phyloP scores from a whole-genome alignment of 306 rosid genomes.

The Medicago ruthenica region DNA sequence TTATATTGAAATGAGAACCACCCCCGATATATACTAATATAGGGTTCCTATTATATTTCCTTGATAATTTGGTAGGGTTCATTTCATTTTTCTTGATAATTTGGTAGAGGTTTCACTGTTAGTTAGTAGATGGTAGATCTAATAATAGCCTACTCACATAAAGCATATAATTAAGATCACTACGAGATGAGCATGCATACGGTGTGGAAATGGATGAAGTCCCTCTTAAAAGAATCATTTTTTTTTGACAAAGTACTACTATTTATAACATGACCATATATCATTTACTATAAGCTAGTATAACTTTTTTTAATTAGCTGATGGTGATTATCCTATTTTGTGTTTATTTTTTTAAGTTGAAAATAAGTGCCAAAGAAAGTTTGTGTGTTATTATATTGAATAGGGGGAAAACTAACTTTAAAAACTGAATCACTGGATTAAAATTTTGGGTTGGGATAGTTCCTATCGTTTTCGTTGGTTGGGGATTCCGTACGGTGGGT shows the following conservation, averaged over 20 bases:
- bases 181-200: constrained; percentile 62
- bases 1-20: no score
- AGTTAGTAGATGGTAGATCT: constrained; percentile 55
- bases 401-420: background rate
- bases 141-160: constrained; percentile 51
- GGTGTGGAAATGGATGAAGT: constrained; percentile 41
- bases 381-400: background rate
- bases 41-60: no score
- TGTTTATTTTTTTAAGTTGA: constrained; percentile 15
- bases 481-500: constrained; percentile 47
- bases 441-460: constrained; percentile 32
- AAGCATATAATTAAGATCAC: constrained; percentile 41
- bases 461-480: constrained; percentile 38
- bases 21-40: background rate
- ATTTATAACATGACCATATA: constrained; percentile 41
- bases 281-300: constrained; percentile 32
- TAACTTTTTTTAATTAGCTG: constrained; percentile 11
- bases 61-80: no score
- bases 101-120: constrained; percentile 32
- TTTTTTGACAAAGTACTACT: background rate
- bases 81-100: background rate
- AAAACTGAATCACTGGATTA: constrained; percentile 4
- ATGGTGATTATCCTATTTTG: constrained; percentile 35
- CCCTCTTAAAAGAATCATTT: constrained; percentile 49
- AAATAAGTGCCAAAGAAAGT: background rate